Evolutionary conservation across 2,329 filamentous ascomycete genomes (phyloP).

Genomic region (Fusarium subglutinans): DNA sequence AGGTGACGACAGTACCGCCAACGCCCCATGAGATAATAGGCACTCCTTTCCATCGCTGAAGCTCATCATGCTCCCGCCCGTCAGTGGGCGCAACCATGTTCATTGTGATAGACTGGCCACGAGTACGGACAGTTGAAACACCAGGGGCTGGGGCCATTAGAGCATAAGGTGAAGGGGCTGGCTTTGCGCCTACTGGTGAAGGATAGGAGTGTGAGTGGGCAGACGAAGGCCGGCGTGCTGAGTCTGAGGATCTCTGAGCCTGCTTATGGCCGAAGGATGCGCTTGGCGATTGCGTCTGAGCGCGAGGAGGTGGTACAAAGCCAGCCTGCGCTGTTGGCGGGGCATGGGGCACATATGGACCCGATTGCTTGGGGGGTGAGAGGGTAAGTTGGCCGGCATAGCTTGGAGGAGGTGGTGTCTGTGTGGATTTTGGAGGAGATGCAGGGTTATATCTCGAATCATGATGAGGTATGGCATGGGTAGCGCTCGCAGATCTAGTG

Average conservation of each 20-base stretch:
- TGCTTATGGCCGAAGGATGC: slow-evolving; percentile 53
- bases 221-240: slow-evolving; percentile 63
- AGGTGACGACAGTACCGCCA: slow-evolving; percentile 82
- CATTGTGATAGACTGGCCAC: slow-evolving; percentile 64
- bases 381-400: slow-evolving; percentile 53
- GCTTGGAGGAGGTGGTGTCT: slow-evolving; percentile 61
- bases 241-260: slow-evolving; percentile 49
- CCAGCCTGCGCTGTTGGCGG: slow-evolving; percentile 46
- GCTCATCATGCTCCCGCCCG: slow-evolving; percentile 75
- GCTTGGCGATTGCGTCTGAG: slow-evolving; percentile 71
- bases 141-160: slow-evolving; percentile 28
- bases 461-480: slow-evolving; percentile 38
- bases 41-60: slow-evolving; percentile 90
- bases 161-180: slow-evolving; percentile 41
- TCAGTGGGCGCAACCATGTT: slow-evolving; percentile 71
- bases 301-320: slow-evolving; percentile 66
- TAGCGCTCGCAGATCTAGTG: slow-evolving; percentile 41
- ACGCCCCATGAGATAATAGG: slow-evolving; percentile 91
- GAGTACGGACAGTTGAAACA: slow-evolving; percentile 49
- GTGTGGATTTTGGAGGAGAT: slow-evolving; percentile 45
- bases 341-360: slow-evolving; percentile 60
- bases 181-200: slow-evolving; percentile 46
- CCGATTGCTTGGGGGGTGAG: slow-evolving; percentile 65
- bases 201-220: slow-evolving; percentile 57
- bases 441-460: slow-evolving; percentile 53